Evolutionary conservation across 2,329 filamentous ascomycete species (phyloP).

Genomic region (Gnomoniopsis sp.): DNA sequence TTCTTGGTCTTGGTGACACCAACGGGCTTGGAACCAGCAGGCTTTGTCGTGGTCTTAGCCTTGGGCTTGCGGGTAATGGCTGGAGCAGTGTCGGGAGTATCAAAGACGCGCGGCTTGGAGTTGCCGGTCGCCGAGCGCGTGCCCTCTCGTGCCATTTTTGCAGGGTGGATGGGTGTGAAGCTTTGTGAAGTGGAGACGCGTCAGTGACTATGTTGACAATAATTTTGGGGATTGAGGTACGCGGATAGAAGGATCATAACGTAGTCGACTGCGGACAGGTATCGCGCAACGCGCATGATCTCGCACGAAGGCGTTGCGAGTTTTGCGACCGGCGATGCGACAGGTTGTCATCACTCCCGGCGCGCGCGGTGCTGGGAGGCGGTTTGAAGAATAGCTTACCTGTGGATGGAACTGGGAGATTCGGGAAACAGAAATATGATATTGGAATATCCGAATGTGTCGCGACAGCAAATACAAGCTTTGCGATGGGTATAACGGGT

Average conservation of each 20-base stretch:
- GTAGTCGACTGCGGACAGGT: background rate
- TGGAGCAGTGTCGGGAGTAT: constrained; percentile 44
- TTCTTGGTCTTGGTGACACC: constrained; percentile 33
- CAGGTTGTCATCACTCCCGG: background rate
- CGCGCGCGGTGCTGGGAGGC: constrained; percentile 11
- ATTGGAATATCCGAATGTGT: background rate
- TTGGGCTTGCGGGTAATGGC: constrained; percentile 38
- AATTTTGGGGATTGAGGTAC: background rate
- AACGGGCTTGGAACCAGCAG: constrained; percentile 27
- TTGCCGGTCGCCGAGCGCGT: constrained; percentile 51
- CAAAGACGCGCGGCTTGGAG: constrained; percentile 50
- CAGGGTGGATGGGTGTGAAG: background rate
- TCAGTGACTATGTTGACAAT: background rate
- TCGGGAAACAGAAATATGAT: background rate
- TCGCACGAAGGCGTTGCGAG: background rate
- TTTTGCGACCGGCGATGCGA: constrained; percentile 10
- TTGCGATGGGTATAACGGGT: background rate
- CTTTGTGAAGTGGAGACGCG: background rate
- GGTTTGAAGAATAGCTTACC: constrained; percentile 12
- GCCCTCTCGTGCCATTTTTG: constrained; percentile 46
- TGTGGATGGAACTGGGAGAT: background rate
- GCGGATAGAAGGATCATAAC: no score
- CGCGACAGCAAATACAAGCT: constrained; percentile 13
- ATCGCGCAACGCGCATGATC: background rate
- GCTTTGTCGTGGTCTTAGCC: constrained; percentile 24